Evolutionary conservation across 1,139 yeast genomes (phyloP), one percentile per base, ranked within the genome.

Genomic region (Yamadazyma membranifaciens): DNA sequence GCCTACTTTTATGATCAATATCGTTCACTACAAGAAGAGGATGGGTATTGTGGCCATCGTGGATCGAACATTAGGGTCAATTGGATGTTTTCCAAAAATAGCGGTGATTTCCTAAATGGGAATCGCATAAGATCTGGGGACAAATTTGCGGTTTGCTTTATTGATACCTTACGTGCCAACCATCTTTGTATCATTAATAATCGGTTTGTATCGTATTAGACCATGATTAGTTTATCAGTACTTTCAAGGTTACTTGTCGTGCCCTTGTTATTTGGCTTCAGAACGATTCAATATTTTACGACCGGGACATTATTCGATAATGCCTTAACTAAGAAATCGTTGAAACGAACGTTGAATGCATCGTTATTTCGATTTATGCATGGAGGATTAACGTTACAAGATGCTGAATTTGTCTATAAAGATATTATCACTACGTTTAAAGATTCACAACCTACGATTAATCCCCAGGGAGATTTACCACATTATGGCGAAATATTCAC

Each of bases 231-330:
- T 28, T 11, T 27, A 10, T 16, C 25, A 6, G 14, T 17, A n/a
- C 27, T 35, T 29, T 29, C 15, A 11, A 26, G 37, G 22, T 6
- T 34, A 13, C 9, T 29, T 4, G 11, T 13, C 2, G 13, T 37
- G 11, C 45, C 45, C 4, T 30, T 41, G 2, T 9, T 32, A 10
- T 15, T 36, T 4, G 31, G 16, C 13, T 33, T 25, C 3, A 35
- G 34, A 20, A 39, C 43, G 3, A 4, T 43, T 3, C 43, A 39
- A 28, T 36, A 41, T 28, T 41, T 32, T 32, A 41, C 45, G 4
- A 15, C 36, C 4, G 46, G 46, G 2, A 41, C 46, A 20, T 10
- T 33, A 17, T 43, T 43, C 28, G 30, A 34, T 24, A 29, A 39
- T 36, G 38, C 20, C 7, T 24, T 31, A 10, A 31, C 37, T 2